Evolutionary conservation across 2,329 filamentous ascomycete genomes (phyloP).

Genomic region (Botryotinia narcissicola): DNA sequence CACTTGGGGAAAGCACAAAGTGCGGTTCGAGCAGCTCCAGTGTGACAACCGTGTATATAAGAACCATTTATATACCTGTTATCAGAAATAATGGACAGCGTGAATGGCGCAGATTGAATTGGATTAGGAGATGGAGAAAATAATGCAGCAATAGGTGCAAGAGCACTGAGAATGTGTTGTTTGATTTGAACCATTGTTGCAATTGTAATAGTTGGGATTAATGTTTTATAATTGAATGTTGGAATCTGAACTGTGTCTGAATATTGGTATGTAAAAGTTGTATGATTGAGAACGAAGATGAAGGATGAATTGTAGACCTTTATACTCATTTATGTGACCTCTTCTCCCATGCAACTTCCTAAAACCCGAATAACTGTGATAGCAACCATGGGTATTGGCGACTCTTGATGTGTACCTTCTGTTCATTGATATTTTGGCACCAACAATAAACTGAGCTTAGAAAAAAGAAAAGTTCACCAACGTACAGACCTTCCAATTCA

Average conservation of each 20-base stretch:
- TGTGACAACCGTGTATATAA: neutral
- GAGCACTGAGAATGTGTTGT: neutral
- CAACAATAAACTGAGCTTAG: neutral
- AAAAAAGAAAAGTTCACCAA: neutral
- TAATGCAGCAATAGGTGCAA: neutral
- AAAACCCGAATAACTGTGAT: neutral
- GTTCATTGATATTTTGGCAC: neutral
- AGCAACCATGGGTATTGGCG: neutral
- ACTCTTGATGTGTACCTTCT: neutral
- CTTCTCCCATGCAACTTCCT: neutral
- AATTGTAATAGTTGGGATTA: neutral
- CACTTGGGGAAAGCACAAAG: neutral
- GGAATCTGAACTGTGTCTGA: neutral
- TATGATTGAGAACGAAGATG: neutral
- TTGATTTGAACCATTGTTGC: neutral
- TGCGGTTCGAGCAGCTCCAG: neutral
- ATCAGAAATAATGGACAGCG: neutral
- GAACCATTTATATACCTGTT: neutral
- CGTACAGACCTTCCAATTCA: neutral
- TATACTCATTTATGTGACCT: neutral
- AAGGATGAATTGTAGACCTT: neutral
- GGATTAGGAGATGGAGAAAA: neutral
- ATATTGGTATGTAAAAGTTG: neutral
- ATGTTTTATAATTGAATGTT: neutral
- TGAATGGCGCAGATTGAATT: neutral